Evolutionary conservation across 2,329 filamentous ascomycete genomes (phyloP), one percentile per base, ranked within the genome.

Genomic region (Fusarium sp.): DNA sequence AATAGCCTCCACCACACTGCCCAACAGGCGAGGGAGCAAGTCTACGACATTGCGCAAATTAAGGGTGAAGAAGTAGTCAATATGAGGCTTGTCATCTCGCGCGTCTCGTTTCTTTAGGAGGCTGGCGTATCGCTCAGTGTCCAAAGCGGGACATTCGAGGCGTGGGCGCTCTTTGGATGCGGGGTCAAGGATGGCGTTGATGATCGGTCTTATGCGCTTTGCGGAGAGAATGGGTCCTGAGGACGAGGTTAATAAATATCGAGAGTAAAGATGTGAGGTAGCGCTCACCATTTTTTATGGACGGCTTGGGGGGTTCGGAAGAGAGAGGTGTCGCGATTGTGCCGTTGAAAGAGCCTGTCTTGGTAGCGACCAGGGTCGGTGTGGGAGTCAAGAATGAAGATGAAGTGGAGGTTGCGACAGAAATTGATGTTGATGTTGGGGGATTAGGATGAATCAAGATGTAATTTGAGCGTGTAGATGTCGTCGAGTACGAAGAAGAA

Each of bases 41-140:
- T 76, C 59, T 5, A 83, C 72, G 61, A 82, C 82, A 65, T 90
- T 77, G 40, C 85, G 83, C 16, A 90, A 78, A 70, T 90, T 83
- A 29, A 91, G 80, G 0, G 88, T 87, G 69, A 91, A 89, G 77
- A 87, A 87, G 76, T 86, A 89, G 6, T 79, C 77, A 17, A 78
- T 72, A 4, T 63, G 66, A 16, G 11, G 16, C 1, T 33, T 20
- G 1, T 5, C 44, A 3, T 9, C 16, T 20, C 33, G 53, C 0
- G 2, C 17, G 27, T 63, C 27, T 17, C 55, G 42, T 14, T 51
- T 1, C 14, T 60, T 36, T 35, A 68, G 64, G 0, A 82, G 73
- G 31, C 74, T 44, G 2, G 69, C 64, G 35, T 83, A 80, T 61
- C 78, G 60, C 14, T 64, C 42, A 9, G 55, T 29, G 20, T 78